Base-by-base conservation (phyloP, 371 early-diverging fungal genomes). In the Syncephalastrum monosporum region DNA sequence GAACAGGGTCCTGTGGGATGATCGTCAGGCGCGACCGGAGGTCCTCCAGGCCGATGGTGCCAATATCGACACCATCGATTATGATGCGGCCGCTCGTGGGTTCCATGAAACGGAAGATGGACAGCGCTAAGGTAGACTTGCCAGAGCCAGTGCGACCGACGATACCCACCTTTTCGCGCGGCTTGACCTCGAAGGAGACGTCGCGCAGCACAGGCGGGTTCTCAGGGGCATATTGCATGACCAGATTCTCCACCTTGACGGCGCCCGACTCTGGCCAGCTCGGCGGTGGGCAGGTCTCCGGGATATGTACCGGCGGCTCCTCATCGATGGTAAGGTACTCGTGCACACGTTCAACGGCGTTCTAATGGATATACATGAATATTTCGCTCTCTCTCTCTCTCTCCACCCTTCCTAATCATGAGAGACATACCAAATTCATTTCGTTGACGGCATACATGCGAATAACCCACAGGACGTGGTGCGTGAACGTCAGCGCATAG, bases 381-480 rank as follows among this genome's bases (percentile, higher is more conserved):
- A 33, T 33, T 5, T 10, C 8, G 12, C 12, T 33, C 12, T 33
- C 38, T 21, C 21, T 21, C 12, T 33, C 12, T 33, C 38, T 21
- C 21, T 21, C 21, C 21, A 21, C 21, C 2, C 29, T 29, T 29
- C 10, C 0, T 33, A 33, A 8, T 2, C 38, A 5, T 33, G 38
- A 33, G 87, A 2, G 7, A 33, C 38, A 12, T 33, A 33, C 38
- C 83, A 91, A 82, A 58, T 87, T 82, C 89, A 91, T 91, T 72
- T 95, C 95, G 63, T 91, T 83, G 48, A 82, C 72, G 17, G 93
- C 89, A 55, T 89, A 90, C 53, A 63, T 77, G 23, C 93, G 87
- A 16, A 95, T 87, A 8, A 85, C 64, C 92, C 94, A 93, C 45
- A 92, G 66, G 12, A 93, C 69, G 44, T 85, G 80, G 45, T 87